These are phyloP conservation scores for Chlorella vulgaris DNA, from an alignment of 139 green algal genomes.

Conservation along the genomic window DNA sequence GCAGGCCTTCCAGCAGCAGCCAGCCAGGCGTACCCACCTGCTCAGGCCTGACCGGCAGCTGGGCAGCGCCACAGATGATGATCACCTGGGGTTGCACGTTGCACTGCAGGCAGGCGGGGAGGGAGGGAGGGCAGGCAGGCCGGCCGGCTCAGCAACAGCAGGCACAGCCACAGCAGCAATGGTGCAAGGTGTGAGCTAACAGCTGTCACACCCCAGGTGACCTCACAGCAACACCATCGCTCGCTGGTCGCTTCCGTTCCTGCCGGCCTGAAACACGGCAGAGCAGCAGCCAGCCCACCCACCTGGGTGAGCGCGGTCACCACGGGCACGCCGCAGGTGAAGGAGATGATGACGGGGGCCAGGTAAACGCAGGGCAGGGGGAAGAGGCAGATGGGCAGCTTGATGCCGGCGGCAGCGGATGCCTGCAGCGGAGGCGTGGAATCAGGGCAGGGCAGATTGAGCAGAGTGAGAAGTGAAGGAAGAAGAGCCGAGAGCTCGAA, in stretches of 20 bases:
- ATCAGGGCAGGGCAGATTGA: background rate
- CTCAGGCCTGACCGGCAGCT: background rate
- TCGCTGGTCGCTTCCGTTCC: no score
- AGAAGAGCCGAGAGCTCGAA: no score
- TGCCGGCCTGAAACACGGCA: background rate
- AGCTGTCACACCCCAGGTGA: no score
- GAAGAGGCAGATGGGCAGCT: conserved; percentile 14
- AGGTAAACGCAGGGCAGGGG: conserved; percentile 21
- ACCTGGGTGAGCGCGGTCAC: background rate
- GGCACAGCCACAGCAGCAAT: background rate
- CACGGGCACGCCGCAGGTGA: background rate
- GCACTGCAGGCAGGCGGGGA: background rate
- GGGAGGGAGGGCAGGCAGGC: background rate
- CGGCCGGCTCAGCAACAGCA: no score
- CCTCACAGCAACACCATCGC: no score
- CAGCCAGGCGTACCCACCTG: no score
- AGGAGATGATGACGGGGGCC: background rate
- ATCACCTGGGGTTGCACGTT: conserved; percentile 9
- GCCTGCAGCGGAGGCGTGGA: background rate
- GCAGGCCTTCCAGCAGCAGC: no score
- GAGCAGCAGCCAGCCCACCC: no score
- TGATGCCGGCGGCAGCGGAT: background rate
- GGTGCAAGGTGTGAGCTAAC: no score
- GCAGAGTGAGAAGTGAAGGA: background rate
- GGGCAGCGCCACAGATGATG: conserved; percentile 1